Evolutionary conservation across 768 basidiomycete genomes (phyloP).

Genomic region (Leccinum longicurvipes): DNA sequence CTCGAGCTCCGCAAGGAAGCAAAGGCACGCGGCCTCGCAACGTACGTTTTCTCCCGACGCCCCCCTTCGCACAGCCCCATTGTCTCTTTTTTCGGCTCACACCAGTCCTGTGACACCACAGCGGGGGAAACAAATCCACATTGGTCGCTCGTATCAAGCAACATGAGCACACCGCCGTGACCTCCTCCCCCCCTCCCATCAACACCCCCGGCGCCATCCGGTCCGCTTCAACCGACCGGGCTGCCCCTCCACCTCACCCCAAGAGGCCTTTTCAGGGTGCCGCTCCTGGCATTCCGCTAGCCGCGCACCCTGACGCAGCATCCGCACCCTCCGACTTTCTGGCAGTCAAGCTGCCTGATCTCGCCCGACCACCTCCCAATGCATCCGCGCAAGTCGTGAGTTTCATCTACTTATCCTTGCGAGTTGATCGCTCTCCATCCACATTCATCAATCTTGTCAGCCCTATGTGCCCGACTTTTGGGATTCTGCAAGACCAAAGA

Average conservation of each 20-base stretch:
- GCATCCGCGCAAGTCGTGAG: conserved; percentile 59
- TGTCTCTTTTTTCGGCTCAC: not conserved
- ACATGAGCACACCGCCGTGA: conserved; percentile 37
- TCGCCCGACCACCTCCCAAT: conserved; percentile 41
- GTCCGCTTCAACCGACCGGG: conserved; percentile 24
- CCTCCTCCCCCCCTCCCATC: conserved; percentile 10
- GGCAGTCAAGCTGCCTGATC: conserved; percentile 56
- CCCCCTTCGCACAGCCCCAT: not conserved
- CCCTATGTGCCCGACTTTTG: conserved; percentile 61
- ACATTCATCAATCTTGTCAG: conserved; percentile 32
- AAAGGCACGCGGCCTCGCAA: conserved; percentile 51
- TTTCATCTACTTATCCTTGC: conserved; percentile 5
- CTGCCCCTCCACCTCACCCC: conserved; percentile 15
- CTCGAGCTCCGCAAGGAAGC: conserved; percentile 51
- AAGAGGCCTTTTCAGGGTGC: conserved; percentile 27
- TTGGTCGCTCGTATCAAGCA: conserved; percentile 54
- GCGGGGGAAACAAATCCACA: conserved; percentile 57
- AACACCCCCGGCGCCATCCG: conserved; percentile 23
- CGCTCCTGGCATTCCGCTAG: conserved; percentile 43
- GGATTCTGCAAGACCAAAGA: conserved; percentile 44
- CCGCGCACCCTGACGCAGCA: conserved; percentile 20
- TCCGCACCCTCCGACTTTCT: conserved; percentile 35
- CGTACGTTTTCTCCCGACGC: conserved; percentile 39
- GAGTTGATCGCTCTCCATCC: conserved; percentile 2
- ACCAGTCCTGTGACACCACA: conserved; percentile 27